These are phyloP conservation scores for Sporisorium exsertum DNA, from an alignment of 1,284 basidiomycete genomes.

Conservation along the genomic window DNA sequence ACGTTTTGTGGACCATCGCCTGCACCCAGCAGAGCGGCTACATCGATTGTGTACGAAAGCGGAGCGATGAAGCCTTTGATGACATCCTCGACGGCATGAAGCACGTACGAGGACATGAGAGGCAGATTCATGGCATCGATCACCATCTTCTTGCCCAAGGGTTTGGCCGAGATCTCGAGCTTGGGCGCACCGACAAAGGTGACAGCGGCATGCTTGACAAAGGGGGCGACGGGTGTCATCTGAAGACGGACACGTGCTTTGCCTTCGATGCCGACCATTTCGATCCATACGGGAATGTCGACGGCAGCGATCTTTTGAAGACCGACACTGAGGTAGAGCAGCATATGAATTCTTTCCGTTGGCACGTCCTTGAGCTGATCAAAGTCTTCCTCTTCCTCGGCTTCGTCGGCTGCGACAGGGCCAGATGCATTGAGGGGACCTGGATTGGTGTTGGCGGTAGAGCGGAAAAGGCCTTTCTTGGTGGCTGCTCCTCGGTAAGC, in stretches of 20 bases:
- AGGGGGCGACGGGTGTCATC: conserved; percentile 59
- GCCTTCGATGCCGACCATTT: conserved; percentile 64
- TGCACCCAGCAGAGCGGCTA: conserved; percentile 54
- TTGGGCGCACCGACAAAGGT: conserved; percentile 59
- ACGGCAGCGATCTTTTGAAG: conserved; percentile 65
- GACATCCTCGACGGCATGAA: conserved; percentile 58
- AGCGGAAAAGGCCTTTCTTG: conserved; percentile 38
- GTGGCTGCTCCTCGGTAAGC: conserved; percentile 51
- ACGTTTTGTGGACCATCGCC: conserved; percentile 60
- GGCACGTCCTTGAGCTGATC: conserved; percentile 37
- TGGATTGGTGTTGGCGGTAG: conserved; percentile 21
- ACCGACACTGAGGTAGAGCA: conserved; percentile 61
- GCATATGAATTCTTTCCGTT: conserved; percentile 55
- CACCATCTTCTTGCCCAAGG: conserved; percentile 62
- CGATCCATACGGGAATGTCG: conserved; percentile 64
- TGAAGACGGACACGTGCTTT: conserved; percentile 63
- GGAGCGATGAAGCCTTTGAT: conserved; percentile 63
- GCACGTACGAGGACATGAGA: conserved; percentile 60
- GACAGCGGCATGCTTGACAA: conserved; percentile 63
- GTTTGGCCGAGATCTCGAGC: conserved; percentile 64
- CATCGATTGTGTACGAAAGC: conserved; percentile 60
- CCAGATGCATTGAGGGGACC: conserved; percentile 24
- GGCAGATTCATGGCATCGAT: conserved; percentile 67
- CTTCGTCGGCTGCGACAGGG: conserved; percentile 18
- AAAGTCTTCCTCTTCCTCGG: conserved; percentile 21